These are phyloP conservation scores for Tripterygium wilfordii DNA, from an alignment of 177 flowering plant genomes.

Conservation along the genomic window DNA sequence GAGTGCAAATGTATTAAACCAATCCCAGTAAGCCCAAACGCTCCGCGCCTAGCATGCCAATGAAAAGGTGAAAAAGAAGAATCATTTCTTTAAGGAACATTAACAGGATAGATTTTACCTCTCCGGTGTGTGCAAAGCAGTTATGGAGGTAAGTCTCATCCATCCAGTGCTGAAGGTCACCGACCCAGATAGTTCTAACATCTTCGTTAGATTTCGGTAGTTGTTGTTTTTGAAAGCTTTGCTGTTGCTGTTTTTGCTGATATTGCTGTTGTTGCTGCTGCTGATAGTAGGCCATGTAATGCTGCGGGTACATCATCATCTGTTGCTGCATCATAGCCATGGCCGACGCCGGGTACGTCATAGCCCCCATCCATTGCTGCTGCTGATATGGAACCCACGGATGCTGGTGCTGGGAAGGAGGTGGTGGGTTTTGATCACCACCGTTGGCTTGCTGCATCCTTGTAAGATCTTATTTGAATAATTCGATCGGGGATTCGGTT, in stretches of 20 bases:
- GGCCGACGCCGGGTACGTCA: constrained; percentile 53
- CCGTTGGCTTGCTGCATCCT: constrained; percentile 33
- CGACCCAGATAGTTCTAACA: constrained; percentile 51
- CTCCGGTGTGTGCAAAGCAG: constrained; percentile 49
- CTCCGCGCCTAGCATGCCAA: not conserved
- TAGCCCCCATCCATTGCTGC: constrained; percentile 49
- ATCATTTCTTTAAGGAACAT: not conserved
- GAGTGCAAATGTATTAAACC: too few relatives aligned
- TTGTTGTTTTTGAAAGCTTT: constrained; percentile 11
- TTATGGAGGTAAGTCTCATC: constrained; percentile 48
- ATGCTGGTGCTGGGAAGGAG: constrained; percentile 28
- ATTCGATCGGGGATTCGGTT: too few relatives aligned
- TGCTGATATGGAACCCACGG: constrained; percentile 34
- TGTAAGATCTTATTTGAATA: too few relatives aligned
- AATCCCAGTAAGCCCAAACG: too few relatives aligned
- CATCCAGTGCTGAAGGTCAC: constrained; percentile 67
- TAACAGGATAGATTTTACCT: constrained; percentile 23
- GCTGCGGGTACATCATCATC: constrained; percentile 42
- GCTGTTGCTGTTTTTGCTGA: constrained; percentile 13
- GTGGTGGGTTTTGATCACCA: constrained; percentile 21
- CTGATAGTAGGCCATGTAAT: constrained; percentile 9
- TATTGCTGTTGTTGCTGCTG: constrained; percentile 21
- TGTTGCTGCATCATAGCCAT: constrained; percentile 46
- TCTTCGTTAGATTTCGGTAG: constrained; percentile 27
- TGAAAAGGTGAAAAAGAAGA: not conserved